Evolutionary conservation across 2,329 filamentous ascomycete species (phyloP).

Genomic region (Ploettnerulaceae sp.): DNA sequence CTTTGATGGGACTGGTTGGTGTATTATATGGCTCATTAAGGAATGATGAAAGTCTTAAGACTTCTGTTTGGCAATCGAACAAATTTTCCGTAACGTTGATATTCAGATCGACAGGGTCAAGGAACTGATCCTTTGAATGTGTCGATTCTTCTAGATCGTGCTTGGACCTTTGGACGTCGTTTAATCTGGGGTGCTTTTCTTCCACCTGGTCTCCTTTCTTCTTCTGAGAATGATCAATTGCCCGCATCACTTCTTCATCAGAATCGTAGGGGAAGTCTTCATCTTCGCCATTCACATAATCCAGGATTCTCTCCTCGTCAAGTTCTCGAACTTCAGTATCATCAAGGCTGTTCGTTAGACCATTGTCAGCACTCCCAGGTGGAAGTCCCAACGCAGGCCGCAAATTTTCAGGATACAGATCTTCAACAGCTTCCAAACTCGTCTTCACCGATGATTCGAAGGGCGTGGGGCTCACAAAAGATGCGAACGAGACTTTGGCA

Average conservation of each 20-base stretch:
- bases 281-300: constrained; percentile 38
- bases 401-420: constrained; percentile 71
- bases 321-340: constrained; percentile 41
- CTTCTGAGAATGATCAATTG: constrained; percentile 31
- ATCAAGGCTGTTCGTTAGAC: constrained; percentile 13
- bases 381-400: constrained; percentile 40
- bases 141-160: constrained; percentile 13
- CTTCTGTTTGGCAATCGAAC: neutral
- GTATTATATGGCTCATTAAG: too few relatives aligned
- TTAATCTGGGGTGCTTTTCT: constrained; percentile 13
- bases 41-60: too few relatives aligned
- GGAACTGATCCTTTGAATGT: constrained; percentile 9
- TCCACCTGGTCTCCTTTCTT: constrained; percentile 22
- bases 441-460: constrained; percentile 64
- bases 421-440: constrained; percentile 75
- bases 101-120: constrained; percentile 7
- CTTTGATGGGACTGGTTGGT: neutral
- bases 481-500: constrained; percentile 53
- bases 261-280: constrained; percentile 47
- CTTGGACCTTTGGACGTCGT: constrained; percentile 8
- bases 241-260: constrained; percentile 45
- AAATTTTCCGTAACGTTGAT: neutral
- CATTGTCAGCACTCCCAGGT: constrained; percentile 3
- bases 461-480: constrained; percentile 53
- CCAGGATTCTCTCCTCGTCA: constrained; percentile 56